phyloP scores from a whole-genome alignment of 2,329 filamentous ascomycete species.

The Talaromyces albobiverticillius region DNA sequence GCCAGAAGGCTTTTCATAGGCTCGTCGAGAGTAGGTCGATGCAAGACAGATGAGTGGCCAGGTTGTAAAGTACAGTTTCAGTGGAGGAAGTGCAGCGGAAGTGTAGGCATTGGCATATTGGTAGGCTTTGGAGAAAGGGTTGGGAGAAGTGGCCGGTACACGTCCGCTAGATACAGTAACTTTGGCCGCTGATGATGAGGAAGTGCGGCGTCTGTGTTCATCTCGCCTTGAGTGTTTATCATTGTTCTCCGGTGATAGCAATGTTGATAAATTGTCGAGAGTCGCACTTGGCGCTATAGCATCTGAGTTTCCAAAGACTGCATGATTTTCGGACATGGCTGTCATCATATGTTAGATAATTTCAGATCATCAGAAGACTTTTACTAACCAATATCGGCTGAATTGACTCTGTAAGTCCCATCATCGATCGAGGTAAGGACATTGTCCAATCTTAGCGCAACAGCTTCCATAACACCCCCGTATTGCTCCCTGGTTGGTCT shows the following conservation, averaged over 20 bases:
- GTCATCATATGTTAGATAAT: background rate
- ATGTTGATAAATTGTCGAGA: background rate
- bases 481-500: constrained; percentile 7
- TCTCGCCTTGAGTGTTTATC: background rate
- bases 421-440: constrained; percentile 16
- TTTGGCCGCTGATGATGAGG: background rate
- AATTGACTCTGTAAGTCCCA: constrained; percentile 8
- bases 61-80: constrained; percentile 70
- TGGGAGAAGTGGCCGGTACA: constrained; percentile 21
- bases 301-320: background rate
- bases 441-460: constrained; percentile 8
- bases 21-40: constrained; percentile 71
- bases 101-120: constrained; percentile 74
- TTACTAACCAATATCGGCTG: constrained; percentile 8
- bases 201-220: background rate
- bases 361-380: background rate
- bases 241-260: background rate
- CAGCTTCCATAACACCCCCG: constrained; percentile 7
- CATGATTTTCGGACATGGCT: constrained; percentile 3
- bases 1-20: constrained; percentile 65
- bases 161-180: constrained; percentile 20
- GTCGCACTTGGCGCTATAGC: background rate
- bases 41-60: constrained; percentile 77
- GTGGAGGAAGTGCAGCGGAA: constrained; percentile 62
- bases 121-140: constrained; percentile 73